Base-by-base conservation (phyloP, 2,329 filamentous ascomycete species). In the Fusarium sp. region DNA sequence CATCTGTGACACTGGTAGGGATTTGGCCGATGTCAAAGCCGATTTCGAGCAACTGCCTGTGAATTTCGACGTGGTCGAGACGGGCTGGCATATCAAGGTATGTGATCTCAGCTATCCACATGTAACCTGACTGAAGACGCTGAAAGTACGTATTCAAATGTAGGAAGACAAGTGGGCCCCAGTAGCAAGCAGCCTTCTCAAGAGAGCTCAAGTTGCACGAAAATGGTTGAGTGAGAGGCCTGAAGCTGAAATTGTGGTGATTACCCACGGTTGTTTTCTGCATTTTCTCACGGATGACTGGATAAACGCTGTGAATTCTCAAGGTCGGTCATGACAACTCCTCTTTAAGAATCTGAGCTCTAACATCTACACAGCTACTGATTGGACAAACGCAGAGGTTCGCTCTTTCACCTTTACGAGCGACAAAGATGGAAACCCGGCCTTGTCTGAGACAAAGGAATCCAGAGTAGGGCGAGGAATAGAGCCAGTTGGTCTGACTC, bases 361-460 rank as follows among this genome's bases (percentile, higher is more conserved):
- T 46, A 7, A 56, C 9, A 3, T 6, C 0, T 3, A 6, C 2
- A 7, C 1, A 57, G 55, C 50, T 4, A 57, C 55, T 9, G 50
- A 56, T 7, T 57, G 55, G 55, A 24, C 20, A 1, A 56, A 57
- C 11, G 50, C 50, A 1, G 32, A 57, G 6, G 50, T 56, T 21
- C 55, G 50, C 5, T 57, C 50, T 0, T 57, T 32, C 4, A 56
- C 20, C 1, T 21, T 26, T 10, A 15, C 24, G 0, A 20, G n/a
- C 7, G 50, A 40, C 1, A 5, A n/a, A 0, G 0, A 0, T 1
- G 20, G 34, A 7, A 19, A 8, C 0, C 19, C 8, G 5, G 12
- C n/a, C 1, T 15, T 57, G 7, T n/a, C 1, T 8, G 55, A 57
- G n/a, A 56, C 32, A 0, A 3, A 5, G 2, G 20, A 24, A 11